Percentiles rank a stretch among this genome's conserved stretches.
Evolutionary conservation across 1,284 basidiomycete genomes (phyloP).

Genomic region (Cystobasidium slooffiae): DNA sequence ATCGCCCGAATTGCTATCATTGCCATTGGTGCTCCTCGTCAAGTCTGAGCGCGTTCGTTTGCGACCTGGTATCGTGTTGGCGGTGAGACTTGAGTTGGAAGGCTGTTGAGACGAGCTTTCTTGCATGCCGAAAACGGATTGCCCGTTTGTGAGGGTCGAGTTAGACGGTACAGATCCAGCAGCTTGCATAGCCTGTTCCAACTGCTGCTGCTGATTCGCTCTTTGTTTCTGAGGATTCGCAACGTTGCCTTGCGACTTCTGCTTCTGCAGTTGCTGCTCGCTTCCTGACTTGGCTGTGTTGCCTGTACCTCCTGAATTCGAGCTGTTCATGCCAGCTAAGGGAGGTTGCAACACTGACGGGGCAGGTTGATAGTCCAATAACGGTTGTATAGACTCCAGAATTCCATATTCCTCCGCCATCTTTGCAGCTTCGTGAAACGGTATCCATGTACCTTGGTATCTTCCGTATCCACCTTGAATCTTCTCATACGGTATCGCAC

Average conservation of each 20-base stretch:
- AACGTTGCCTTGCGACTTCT: slow-evolving; percentile 9
- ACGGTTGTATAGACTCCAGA: slow-evolving; percentile 75
- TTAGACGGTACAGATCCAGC: background rate
- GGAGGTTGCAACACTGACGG: slow-evolving; percentile 60
- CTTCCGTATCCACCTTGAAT: slow-evolving; percentile 99
- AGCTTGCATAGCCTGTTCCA: slow-evolving; percentile 17
- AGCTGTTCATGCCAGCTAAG: slow-evolving; percentile 23
- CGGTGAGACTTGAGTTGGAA: background rate
- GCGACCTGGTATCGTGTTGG: background rate
- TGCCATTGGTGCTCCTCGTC: slow-evolving; percentile 16
- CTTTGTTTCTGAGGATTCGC: slow-evolving; percentile 22
- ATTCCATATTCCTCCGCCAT: slow-evolving; percentile 90
- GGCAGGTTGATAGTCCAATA: slow-evolving; percentile 78
- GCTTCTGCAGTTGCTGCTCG: background rate
- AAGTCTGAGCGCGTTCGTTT: slow-evolving; percentile 30
- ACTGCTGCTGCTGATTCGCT: slow-evolving; percentile 28
- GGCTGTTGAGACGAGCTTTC: background rate
- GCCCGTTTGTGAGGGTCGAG: slow-evolving; percentile 8
- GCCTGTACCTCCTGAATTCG: slow-evolving; percentile 1
- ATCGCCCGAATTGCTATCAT: background rate
- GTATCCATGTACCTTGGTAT: slow-evolving; percentile 99
- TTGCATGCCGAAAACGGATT: slow-evolving; percentile 1
- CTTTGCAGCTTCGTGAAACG: slow-evolving; percentile 84
- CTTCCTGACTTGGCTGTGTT: background rate
- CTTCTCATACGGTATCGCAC: slow-evolving; percentile 80